Evolutionary conservation across 805 yeast species (phyloP), one percentile per base, ranked within the genome.

Genomic region (Blastobotrys terrestris): DNA sequence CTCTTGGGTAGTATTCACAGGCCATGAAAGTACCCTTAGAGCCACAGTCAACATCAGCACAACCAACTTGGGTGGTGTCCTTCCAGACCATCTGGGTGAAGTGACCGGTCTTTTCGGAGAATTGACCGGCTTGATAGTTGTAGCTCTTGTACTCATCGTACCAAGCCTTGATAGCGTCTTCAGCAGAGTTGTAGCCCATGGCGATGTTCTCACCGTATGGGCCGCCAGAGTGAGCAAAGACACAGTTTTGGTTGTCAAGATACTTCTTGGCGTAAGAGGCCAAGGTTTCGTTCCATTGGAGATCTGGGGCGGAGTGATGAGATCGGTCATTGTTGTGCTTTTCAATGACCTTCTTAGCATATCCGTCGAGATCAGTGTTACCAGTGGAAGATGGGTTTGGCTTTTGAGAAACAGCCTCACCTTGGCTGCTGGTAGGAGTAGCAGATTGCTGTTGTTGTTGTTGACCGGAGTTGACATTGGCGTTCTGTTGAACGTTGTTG

Each of bases 41-140:
- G 16, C 76, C 72, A 71, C 96, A 86, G 58, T 75, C 66, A 63
- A 80, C 82, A 67, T 74, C 71, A 50, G 85, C 94, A 72, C 96
- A 87, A 16, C 95, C 96, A 14, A 87, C 53, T 57, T 73, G 66
- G 7, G 81, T 73, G 31, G 87, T 72, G 22, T 71, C 66, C 58
- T 74, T 77, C 96, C 96, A 87, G 31, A 87, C 79, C 46, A 87
- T 72, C 67, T 86, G 94, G 18, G 95, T 85, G 70, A 86, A 88
- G 68, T 88, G 96, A 47, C 92, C 92, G 44, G 90, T 80, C 11
- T 69, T 62, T 31, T 63, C 70, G 44, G 74, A 60, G 67, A 72
- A 67, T 35, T 54, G 57, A 1, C 69, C 72, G 58, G 71, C 72
- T 31, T 73, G 65, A 68, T 74, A 81, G 63, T 78, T 69, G 71